Percentiles rank a stretch among this genome's conserved stretches.
Conservation (phyloP, 495 filamentous ascomycete species). For the Tuber calosporum region DNA sequence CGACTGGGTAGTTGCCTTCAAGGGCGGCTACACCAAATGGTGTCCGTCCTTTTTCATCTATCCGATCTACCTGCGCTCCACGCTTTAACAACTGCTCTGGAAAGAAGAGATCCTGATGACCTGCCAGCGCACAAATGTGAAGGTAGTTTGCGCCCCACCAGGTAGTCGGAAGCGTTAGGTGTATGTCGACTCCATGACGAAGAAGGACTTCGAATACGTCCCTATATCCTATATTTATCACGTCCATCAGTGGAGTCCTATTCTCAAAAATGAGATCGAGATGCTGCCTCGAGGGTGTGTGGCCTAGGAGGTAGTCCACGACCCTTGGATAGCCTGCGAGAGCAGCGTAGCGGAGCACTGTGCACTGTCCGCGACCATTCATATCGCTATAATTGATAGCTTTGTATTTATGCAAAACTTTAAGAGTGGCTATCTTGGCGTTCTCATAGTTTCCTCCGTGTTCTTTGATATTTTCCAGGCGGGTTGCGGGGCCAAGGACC, state of each 20-base stretch:
- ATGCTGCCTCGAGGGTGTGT: not conserved
- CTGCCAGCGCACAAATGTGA: not conserved
- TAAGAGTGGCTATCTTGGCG: not conserved
- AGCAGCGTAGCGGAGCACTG: not conserved
- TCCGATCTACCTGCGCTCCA: not conserved
- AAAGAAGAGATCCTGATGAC: not conserved
- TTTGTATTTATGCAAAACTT: not conserved
- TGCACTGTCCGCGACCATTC: not conserved
- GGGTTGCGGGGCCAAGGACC: not conserved
- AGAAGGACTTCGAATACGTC: not conserved
- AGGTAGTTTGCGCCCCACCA: not conserved
- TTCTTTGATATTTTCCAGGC: not conserved
- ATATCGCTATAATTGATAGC: not conserved
- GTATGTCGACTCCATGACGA: not conserved
- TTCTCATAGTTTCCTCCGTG: not conserved
- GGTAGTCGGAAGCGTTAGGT: not conserved
- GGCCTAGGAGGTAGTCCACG: not conserved
- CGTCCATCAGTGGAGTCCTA: not conserved
- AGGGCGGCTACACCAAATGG: not conserved
- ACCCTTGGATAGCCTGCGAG: not conserved
- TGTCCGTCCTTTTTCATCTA: not conserved
- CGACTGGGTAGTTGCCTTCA: conserved; percentile 2
- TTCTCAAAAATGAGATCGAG: not conserved
- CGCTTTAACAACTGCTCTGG: not conserved
- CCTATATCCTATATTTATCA: not conserved